Conservation (phyloP, 2,329 filamentous ascomycete species). For the Monosporascus ibericus region DNA sequence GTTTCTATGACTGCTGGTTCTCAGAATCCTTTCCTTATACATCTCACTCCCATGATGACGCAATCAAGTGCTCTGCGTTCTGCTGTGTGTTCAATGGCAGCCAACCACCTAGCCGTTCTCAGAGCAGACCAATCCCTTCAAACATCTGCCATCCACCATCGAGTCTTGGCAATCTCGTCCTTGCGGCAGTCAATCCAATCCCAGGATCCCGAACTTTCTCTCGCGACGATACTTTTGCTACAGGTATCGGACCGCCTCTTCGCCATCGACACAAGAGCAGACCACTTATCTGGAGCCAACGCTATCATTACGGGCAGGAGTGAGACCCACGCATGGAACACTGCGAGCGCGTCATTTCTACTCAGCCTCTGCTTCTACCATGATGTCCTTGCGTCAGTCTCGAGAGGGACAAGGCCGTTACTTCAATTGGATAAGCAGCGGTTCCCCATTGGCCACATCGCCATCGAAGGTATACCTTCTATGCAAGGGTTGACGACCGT, state of each 20-base stretch:
- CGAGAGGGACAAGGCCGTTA: conserved; percentile 17
- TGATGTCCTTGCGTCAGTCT: conserved; percentile 25
- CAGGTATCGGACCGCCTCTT: conserved; percentile 26
- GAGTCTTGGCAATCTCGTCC: conserved; percentile 16
- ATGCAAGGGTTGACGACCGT: conserved; percentile 15
- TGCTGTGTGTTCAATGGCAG: conserved; percentile 25
- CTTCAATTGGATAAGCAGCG: conserved; percentile 12
- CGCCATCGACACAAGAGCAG: conserved; percentile 19
- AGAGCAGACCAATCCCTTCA: conserved; percentile 14
- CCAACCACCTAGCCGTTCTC: conserved; percentile 23
- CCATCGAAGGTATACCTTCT: conserved; percentile 10
- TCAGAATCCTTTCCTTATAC: conserved; percentile 23
- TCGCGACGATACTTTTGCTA: conserved; percentile 25
- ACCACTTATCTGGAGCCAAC: conserved; percentile 25
- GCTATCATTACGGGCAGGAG: conserved; percentile 20
- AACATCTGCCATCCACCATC: conserved; percentile 16
- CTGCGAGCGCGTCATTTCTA: conserved; percentile 20
- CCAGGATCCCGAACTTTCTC: conserved; percentile 18
- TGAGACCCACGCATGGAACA: conserved; percentile 7
- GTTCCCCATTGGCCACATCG: conserved; percentile 7
- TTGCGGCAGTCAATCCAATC: conserved; percentile 15
- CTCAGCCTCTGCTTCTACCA: conserved; percentile 25
- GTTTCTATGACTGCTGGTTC: conserved; percentile 22
- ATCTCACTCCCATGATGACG: conserved; percentile 25
- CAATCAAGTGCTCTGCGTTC: conserved; percentile 21